phyloP scores from a whole-genome alignment of 345 rosid species.

The Theobroma cacao region DNA sequence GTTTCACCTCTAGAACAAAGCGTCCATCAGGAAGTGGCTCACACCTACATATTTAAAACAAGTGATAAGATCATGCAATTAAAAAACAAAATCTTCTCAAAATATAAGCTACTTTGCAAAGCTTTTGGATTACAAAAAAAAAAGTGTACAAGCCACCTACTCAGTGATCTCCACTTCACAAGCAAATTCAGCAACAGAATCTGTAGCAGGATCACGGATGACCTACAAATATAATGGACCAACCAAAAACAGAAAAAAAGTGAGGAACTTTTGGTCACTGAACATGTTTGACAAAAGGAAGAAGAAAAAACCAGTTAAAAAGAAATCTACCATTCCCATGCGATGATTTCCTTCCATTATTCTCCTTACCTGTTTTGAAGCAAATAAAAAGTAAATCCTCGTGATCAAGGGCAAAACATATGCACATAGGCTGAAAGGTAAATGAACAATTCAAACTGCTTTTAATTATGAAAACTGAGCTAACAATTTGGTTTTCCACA shows the following conservation, averaged over 20 bases:
- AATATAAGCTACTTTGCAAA: background rate
- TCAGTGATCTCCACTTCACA: conserved; percentile 99
- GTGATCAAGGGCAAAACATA: background rate
- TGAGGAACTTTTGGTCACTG: conserved; percentile 6
- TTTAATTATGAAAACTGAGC: background rate
- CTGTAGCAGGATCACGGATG: conserved; percentile 62
- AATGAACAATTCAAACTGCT: background rate
- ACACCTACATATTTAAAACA: conserved; percentile 50
- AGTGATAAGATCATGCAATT: background rate
- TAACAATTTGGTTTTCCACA: too few species aligned
- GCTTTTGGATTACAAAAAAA: background rate
- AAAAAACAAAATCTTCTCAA: background rate
- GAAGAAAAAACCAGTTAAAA: conserved; percentile 14
- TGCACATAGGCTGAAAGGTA: background rate
- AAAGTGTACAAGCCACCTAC: conserved; percentile 43
- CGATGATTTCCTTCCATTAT: conserved; percentile 96
- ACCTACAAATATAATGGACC: conserved; percentile 49
- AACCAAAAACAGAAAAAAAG: background rate
- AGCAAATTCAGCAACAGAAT: conserved; percentile 75
- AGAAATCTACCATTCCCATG: conserved; percentile 85
- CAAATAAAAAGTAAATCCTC: background rate
- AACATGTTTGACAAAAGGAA: conserved; percentile 3
- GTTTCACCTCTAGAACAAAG: conserved; percentile 71
- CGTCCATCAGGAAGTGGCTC: conserved; percentile 95
- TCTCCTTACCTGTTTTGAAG: conserved; percentile 68